Conservation (phyloP, 208 protist genomes). For the Trypanosoma melophagium region DNA sequence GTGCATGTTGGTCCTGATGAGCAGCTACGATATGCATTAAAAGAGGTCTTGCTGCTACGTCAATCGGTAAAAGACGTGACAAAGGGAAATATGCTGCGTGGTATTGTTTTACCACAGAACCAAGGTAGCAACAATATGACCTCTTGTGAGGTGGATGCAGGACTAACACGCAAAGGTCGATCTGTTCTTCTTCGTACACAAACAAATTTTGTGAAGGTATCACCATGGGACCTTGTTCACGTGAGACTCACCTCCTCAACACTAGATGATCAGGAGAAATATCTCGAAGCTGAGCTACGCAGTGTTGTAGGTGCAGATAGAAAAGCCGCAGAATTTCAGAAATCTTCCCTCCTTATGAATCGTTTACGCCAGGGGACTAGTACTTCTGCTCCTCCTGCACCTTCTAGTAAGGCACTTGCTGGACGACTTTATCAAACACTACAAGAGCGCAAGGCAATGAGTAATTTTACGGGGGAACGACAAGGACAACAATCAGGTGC, state of each 20-base stretch:
- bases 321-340: background rate
- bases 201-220: conserved; percentile 73
- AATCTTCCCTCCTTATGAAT: conserved; percentile 15
- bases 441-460: conserved; percentile 33
- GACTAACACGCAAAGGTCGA: conserved; percentile 35
- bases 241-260: conserved; percentile 47
- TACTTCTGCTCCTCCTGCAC: background rate
- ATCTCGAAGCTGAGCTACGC: conserved; percentile 19
- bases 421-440: conserved; percentile 49
- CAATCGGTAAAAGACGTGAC: conserved; percentile 23
- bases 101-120: conserved; percentile 51
- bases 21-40: conserved; percentile 25
- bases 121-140: conserved; percentile 14
- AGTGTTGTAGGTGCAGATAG: conserved; percentile 1
- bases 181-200: conserved; percentile 51
- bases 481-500: conserved; percentile 5
- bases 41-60: conserved; percentile 31
- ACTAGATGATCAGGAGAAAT: conserved; percentile 10
- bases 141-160: conserved; percentile 66
- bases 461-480: background rate
- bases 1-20: conserved; percentile 36
- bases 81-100: conserved; percentile 50
- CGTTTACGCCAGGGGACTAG: conserved; percentile 4
- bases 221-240: conserved; percentile 55
- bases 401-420: conserved; percentile 37